A percentile compares a stretch with the other conserved stretches of the same genome.
Conservation (phyloP, 1,284 basidiomycete genomes). For the Neotropicomus parvogracilis region DNA sequence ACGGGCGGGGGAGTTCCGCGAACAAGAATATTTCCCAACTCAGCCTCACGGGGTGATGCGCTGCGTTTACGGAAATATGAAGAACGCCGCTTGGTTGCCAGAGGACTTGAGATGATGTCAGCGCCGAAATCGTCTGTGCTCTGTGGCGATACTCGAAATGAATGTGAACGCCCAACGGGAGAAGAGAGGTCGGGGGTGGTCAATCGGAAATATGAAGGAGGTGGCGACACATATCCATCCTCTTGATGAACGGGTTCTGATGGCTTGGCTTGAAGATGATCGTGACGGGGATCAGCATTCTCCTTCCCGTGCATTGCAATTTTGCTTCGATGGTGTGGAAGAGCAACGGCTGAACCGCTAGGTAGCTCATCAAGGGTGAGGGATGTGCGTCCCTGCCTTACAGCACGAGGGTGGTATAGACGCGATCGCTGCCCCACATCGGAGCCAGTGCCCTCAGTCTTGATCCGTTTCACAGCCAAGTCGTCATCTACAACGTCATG, state of each 20-base stretch:
- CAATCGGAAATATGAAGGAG: conserved; percentile 46
- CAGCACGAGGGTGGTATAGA: conserved; percentile 18
- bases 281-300: conserved; percentile 38
- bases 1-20: conserved; percentile 32
- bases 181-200: conserved; percentile 64
- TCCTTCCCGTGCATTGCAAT: conserved; percentile 35
- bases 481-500: conserved; percentile 67
- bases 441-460: conserved; percentile 27
- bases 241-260: conserved; percentile 52
- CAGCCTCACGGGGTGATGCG: conserved; percentile 5
- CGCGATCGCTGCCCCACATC: conserved; percentile 35
- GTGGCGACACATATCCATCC: conserved; percentile 72
- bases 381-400: conserved; percentile 14
- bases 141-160: conserved; percentile 15
- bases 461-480: conserved; percentile 48
- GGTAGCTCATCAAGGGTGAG: conserved; percentile 27
- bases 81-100: conserved; percentile 31
- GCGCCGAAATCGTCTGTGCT: conserved; percentile 46
- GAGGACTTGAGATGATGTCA: conserved; percentile 62
- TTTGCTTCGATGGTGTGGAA: conserved; percentile 44
- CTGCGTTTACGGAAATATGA: conserved; percentile 15
- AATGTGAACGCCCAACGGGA: conserved; percentile 37
- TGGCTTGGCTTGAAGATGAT: conserved; percentile 25
- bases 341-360: conserved; percentile 39
- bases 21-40: conserved; percentile 37